Conservation (phyloP, 78 protist species). For the Trichosphaerium sp. region DNA sequence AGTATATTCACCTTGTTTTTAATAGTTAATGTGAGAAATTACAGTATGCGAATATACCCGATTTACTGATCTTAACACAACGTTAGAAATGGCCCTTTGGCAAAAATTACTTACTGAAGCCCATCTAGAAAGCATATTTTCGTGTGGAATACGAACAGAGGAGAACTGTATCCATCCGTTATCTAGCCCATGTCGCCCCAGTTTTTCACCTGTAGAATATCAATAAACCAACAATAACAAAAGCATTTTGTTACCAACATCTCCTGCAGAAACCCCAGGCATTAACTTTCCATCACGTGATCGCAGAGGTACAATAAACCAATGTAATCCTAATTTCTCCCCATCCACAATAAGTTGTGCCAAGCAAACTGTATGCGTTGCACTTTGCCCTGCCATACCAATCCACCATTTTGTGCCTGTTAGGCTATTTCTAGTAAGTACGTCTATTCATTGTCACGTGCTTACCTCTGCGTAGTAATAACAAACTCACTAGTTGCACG, state of each 20-base stretch:
- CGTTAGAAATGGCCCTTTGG: not conserved
- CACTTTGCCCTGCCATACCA: constrained; percentile 6
- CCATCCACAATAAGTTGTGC: constrained; percentile 47
- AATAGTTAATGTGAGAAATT: too few relatives aligned
- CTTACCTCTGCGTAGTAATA: constrained; percentile 13
- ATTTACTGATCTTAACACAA: not conserved
- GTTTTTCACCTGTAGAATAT: constrained; percentile 5
- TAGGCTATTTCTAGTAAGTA: not conserved
- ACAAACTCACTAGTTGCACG: constrained; percentile 1
- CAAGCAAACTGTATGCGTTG: constrained; percentile 32
- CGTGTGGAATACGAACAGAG: constrained; percentile 55
- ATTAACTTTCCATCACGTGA: constrained; percentile 29
- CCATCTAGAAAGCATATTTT: constrained; percentile 12
- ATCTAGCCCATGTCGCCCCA: constrained; percentile 54
- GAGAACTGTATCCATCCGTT: constrained; percentile 42
- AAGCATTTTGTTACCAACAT: too few relatives aligned
- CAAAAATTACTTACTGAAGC: not conserved
- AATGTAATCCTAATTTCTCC: constrained; percentile 46
- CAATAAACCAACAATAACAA: too few relatives aligned
- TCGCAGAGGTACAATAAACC: constrained; percentile 58
- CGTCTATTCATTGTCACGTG: not conserved
- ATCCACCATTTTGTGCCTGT: constrained; percentile 22
- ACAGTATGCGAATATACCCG: too few relatives aligned
- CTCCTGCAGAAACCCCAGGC: too few relatives aligned
- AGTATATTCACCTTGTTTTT: not conserved